phyloP scores from a whole-genome alignment of 2,329 filamentous ascomycete species.

The Ilyonectria mors-panacis region DNA sequence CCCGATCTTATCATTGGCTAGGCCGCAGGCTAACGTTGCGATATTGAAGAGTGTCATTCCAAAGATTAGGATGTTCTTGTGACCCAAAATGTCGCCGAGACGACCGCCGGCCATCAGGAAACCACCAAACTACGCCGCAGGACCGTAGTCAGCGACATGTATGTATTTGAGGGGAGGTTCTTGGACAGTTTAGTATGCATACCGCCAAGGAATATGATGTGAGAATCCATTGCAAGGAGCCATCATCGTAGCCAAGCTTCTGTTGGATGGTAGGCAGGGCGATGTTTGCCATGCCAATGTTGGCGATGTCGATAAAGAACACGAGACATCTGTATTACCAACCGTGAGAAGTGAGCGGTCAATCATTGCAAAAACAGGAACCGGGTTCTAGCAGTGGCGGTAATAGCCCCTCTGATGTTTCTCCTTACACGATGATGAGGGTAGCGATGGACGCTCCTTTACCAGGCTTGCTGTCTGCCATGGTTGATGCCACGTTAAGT shows the following conservation, averaged over 20 bases:
- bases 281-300: constrained; percentile 2
- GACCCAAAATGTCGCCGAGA: neutral
- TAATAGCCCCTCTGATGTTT: too few relatives aligned
- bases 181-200: neutral
- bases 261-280: neutral
- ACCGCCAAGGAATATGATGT: neutral
- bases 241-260: constrained; percentile 1
- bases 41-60: neutral
- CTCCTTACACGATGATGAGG: too few relatives aligned
- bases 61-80: neutral
- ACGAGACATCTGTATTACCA: neutral
- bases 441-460: too few relatives aligned
- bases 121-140: neutral
- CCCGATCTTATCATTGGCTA: neutral
- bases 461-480: too few relatives aligned
- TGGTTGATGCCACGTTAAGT: too few relatives aligned
- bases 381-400: too few relatives aligned
- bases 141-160: neutral
- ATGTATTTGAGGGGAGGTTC: too few relatives aligned
- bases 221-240: neutral
- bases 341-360: neutral
- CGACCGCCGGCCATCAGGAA: neutral
- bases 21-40: neutral
- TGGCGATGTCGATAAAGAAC: constrained; percentile 1
- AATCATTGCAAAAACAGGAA: too few relatives aligned